These are phyloP conservation scores for Talaromyces nanjingensis DNA, from an alignment of 495 filamentous ascomycete species.

Conservation along the genomic window DNA sequence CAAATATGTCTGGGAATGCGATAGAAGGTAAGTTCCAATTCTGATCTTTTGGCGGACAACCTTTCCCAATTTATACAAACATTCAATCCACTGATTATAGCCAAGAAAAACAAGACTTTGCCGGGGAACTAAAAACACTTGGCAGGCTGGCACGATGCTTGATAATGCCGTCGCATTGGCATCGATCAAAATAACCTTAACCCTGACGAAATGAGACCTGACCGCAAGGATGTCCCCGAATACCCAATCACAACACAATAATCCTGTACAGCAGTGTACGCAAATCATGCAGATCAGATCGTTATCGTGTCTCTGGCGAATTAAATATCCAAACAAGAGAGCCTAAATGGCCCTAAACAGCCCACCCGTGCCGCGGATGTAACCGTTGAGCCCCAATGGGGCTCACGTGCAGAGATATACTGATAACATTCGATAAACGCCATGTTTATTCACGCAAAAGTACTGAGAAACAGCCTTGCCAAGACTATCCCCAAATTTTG, in stretches of 20 bases:
- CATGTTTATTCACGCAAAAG: not conserved
- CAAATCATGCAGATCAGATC: slow-evolving; percentile 1
- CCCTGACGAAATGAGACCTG: not conserved
- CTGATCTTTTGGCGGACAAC: not conserved
- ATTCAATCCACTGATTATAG: not conserved
- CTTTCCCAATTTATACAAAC: not conserved
- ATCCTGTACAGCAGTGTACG: not conserved
- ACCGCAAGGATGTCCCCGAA: not conserved
- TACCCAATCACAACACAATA: not conserved
- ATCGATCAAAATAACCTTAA: not conserved
- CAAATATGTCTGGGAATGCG: not conserved
- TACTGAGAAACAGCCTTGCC: not conserved
- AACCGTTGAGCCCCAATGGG: not conserved
- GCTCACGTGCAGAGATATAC: not conserved
- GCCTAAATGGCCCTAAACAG: not conserved
- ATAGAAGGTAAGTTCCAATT: not conserved
- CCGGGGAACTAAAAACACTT: not conserved
- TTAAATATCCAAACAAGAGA: not conserved
- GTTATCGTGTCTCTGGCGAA: not conserved
- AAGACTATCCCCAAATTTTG: not conserved
- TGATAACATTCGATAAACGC: slow-evolving; percentile 4
- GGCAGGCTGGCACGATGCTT: not conserved
- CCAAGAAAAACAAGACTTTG: not conserved
- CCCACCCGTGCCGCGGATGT: slow-evolving; percentile 2
- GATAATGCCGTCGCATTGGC: slow-evolving; percentile 3